phyloP scores from a whole-genome alignment of 2,329 filamentous ascomycete genomes.

The Aspergillus niger region DNA sequence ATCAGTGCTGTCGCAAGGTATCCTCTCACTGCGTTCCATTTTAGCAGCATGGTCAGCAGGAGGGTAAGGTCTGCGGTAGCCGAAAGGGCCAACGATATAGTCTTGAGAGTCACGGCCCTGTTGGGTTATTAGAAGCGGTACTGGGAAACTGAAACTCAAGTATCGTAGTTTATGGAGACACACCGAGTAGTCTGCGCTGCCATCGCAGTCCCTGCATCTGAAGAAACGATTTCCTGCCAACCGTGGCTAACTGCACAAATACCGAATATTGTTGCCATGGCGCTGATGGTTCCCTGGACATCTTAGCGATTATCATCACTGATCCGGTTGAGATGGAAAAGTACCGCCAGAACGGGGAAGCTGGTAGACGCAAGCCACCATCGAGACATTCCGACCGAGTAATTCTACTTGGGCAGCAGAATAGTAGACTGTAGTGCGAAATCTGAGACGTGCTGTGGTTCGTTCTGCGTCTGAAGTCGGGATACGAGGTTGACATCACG shows the following conservation, averaged over 20 bases:
- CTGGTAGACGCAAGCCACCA: constrained; percentile 7
- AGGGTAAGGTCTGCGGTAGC: neutral
- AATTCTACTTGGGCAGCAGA: too few species aligned
- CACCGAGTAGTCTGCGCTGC: neutral
- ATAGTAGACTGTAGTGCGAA: neutral
- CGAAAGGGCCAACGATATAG: constrained; percentile 1
- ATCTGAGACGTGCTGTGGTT: neutral
- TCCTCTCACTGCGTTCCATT: neutral
- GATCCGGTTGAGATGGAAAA: neutral
- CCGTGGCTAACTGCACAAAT: neutral
- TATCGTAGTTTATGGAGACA: neutral
- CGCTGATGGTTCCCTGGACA: neutral
- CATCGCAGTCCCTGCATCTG: neutral
- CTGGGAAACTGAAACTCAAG: too few species aligned
- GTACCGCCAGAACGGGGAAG: constrained; percentile 4
- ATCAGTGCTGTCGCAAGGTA: neutral
- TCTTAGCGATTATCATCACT: neutral
- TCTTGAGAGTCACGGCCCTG: constrained; percentile 4
- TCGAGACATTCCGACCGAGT: neutral
- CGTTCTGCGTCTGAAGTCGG: neutral
- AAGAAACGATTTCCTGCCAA: neutral
- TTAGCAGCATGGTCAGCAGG: neutral
- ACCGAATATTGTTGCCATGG: neutral
- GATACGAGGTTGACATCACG: neutral
- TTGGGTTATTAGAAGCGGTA: neutral